These are phyloP conservation scores for Pichia sp. DNA, from an alignment of 1,139 yeast genomes.

Conservation along the genomic window DNA sequence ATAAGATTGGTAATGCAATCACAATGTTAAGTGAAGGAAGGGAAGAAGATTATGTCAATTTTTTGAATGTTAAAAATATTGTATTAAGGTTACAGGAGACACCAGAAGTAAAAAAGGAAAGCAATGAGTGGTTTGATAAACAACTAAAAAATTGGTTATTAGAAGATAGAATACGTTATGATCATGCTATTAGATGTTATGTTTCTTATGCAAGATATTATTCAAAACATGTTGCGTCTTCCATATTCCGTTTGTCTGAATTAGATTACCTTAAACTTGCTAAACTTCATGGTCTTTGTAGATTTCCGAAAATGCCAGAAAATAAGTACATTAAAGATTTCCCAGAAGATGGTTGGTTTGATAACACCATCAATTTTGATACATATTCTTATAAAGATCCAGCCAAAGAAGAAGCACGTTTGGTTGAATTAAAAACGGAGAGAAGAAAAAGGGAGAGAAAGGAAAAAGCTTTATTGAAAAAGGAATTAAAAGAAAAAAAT, in stretches of 20 bases:
- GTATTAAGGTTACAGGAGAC: conserved; percentile 37
- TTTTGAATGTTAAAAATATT: conserved; percentile 70
- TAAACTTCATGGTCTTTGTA: conserved; percentile 66
- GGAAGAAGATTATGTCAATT: conserved; percentile 77
- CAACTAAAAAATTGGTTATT: conserved; percentile 53
- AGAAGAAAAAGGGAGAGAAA: conserved; percentile 31
- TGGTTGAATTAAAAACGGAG: conserved; percentile 49
- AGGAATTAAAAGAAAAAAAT: conserved; percentile 46
- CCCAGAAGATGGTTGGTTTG: conserved; percentile 71
- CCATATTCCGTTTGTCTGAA: conserved; percentile 71
- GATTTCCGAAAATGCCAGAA: conserved; percentile 96
- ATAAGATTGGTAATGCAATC: conserved; percentile 71
- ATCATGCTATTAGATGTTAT: conserved; percentile 68
- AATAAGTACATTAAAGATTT: conserved; percentile 43
- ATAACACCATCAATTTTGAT: conserved; percentile 57
- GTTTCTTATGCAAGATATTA: conserved; percentile 82
- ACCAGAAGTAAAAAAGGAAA: conserved; percentile 2
- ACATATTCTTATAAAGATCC: conserved; percentile 56
- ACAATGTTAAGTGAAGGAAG: conserved; percentile 64
- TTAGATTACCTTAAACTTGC: conserved; percentile 73
- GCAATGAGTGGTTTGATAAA: conserved; percentile 27
- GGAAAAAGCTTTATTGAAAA: conserved; percentile 41
- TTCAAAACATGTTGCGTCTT: conserved; percentile 83
- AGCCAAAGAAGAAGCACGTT: conserved; percentile 56
- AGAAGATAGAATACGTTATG: conserved; percentile 73